Evolutionary conservation across 768 basidiomycete species (phyloP), one percentile per base, ranked within the genome.

Genomic region (Suillus decipiens): DNA sequence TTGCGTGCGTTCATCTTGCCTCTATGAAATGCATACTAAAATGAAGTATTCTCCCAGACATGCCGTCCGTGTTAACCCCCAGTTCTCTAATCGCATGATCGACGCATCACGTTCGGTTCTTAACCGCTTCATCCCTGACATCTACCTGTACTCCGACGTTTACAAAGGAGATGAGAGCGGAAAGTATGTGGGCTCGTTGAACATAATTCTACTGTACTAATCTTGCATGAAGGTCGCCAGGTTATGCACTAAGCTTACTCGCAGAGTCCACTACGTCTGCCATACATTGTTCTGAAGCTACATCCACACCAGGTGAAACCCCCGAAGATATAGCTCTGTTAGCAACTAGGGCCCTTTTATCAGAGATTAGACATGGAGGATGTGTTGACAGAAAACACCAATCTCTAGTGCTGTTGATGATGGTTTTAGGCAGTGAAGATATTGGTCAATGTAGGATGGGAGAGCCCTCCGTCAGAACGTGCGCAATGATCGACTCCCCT

Each of bases 131-230:
- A 97, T 99, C 63, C 96, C 97, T 42, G 97, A 99, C 73, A 95
- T 98, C 34, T 98, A 99, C 77, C 86, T 99, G 43, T 96, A 98
- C 74, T 96, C 97, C 4, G 97, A 99, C 67, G 95, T 98, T 28
- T 99, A 97, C 78, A 96, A 97, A 74, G 96, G 96, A 8, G 92
- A 93, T 19, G 97, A 99, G 65, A 95, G 94, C 67, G 96, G 96
- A 75, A 98, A 95, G 96, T 96, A 68, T 65, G 95, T 78, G 0
- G 31, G 14, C 43, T 15, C 34, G 14, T 41, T 59, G 9, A 60
- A n/a, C 43, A 45, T 41, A 42, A 56, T n/a, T 34, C 39, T 24
- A 14, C 54, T 17, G 59, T 57, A 61, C 33, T 58, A 36, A 19
- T 59, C 12, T 19, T 60, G 31, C 42, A 33, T 50, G 17, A 67